phyloP scores from a whole-genome alignment of 208 protist genomes.

The Leishmania guyanensis region DNA sequence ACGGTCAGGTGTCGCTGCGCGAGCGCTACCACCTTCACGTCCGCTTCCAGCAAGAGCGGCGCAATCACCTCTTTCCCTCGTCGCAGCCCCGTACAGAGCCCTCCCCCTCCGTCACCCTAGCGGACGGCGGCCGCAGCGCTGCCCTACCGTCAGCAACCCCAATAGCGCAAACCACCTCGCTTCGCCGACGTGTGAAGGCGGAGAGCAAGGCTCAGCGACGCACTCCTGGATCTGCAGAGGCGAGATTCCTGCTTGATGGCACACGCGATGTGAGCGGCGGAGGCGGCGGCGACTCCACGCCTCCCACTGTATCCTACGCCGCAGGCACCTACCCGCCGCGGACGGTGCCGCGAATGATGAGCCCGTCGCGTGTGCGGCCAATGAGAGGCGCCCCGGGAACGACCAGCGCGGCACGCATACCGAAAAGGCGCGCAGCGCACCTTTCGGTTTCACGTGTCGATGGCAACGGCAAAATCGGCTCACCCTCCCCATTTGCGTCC shows the following conservation, averaged over 20 bases:
- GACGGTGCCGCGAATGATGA: constrained; percentile 15
- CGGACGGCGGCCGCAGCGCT: not conserved
- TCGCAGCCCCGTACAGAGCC: not conserved
- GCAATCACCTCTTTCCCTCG: constrained; percentile 6
- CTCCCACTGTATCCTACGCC: constrained; percentile 21
- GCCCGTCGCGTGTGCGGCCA: not conserved
- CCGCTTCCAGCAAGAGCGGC: constrained; percentile 34
- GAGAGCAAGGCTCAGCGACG: not conserved
- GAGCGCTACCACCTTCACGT: constrained; percentile 61
- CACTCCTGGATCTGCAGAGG: not conserved
- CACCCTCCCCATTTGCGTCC: not conserved
- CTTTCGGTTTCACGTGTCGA: not conserved
- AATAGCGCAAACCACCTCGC: not conserved
- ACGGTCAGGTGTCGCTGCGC: constrained; percentile 52
- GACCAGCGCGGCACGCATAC: not conserved
- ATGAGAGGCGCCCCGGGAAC: too few relatives aligned
- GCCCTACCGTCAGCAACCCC: not conserved
- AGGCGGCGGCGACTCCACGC: not conserved
- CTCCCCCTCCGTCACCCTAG: not conserved
- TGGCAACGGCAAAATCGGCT: not conserved
- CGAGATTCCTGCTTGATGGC: not conserved
- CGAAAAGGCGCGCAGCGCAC: not conserved
- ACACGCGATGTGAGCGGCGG: not conserved
- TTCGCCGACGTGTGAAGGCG: not conserved
- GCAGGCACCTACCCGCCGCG: constrained; percentile 28